Evolutionary conservation across 2,329 filamentous ascomycete genomes (phyloP).

Genomic region (Sclerotinia subarctica): DNA sequence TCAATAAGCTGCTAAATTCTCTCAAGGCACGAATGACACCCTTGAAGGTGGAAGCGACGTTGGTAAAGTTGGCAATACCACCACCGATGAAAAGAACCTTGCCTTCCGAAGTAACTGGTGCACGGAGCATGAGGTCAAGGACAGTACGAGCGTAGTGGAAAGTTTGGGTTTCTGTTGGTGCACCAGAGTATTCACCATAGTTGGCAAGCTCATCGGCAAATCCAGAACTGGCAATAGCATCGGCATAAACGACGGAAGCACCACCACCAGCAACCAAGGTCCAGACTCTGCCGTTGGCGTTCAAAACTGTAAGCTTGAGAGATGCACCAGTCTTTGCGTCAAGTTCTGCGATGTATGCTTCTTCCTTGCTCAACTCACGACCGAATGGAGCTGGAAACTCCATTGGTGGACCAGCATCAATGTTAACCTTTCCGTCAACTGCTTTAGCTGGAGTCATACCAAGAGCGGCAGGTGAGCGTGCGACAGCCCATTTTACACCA

Average conservation of each 20-base stretch:
- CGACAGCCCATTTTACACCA: slow-evolving; percentile 97
- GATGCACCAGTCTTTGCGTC: slow-evolving; percentile 99
- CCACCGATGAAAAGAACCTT: slow-evolving; percentile 99
- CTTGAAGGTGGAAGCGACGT: slow-evolving; percentile 99
- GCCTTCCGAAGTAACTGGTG: slow-evolving; percentile 79
- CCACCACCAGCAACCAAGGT: slow-evolving; percentile 98
- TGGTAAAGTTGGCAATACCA: slow-evolving; percentile 99
- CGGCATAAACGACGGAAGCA: slow-evolving; percentile 98
- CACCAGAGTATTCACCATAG: slow-evolving; percentile 99
- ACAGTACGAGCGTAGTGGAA: slow-evolving; percentile 99
- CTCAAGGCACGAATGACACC: slow-evolving; percentile 95
- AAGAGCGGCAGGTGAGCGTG: slow-evolving; percentile 83
- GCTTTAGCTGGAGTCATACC: slow-evolving; percentile 69
- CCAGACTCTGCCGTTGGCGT: slow-evolving; percentile 89
- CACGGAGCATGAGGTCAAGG: slow-evolving; percentile 93
- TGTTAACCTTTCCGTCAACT: slow-evolving; percentile 73
- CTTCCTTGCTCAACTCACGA: slow-evolving; percentile 97
- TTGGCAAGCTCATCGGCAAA: slow-evolving; percentile 97
- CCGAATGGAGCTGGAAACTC: slow-evolving; percentile 99
- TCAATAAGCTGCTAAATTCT: slow-evolving; percentile 79
- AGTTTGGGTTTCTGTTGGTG: slow-evolving; percentile 96
- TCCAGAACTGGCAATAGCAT: slow-evolving; percentile 94
- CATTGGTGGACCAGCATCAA: slow-evolving; percentile 96
- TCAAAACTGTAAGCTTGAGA: slow-evolving; percentile 95
- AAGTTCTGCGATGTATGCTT: slow-evolving; percentile 97